Evolutionary conservation across 169 alveolate genomes (phyloP).

Genomic region (Plasmodium coatneyi): DNA sequence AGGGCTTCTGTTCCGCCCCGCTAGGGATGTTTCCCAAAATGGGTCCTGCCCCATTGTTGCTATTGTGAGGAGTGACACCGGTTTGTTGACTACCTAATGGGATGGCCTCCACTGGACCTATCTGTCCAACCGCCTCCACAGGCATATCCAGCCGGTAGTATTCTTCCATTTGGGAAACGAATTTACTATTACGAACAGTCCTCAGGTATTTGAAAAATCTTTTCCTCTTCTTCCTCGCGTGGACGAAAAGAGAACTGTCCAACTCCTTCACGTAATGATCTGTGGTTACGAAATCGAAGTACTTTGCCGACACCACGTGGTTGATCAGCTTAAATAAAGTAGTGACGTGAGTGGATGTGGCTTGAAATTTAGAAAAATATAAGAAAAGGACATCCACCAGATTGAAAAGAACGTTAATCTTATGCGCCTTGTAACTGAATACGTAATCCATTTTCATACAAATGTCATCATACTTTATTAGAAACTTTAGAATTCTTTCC

Average conservation of each 20-base stretch:
- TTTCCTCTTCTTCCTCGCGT: slow-evolving; percentile 31
- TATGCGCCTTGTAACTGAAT: slow-evolving; percentile 55
- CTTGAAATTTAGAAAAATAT: slow-evolving; percentile 71
- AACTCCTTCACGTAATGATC: slow-evolving; percentile 65
- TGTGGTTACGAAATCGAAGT: slow-evolving; percentile 26
- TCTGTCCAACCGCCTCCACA: neutral
- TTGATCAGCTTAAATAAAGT: slow-evolving; percentile 38
- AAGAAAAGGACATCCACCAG: slow-evolving; percentile 50
- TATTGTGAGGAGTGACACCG: neutral
- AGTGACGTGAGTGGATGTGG: neutral
- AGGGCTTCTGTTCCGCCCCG: neutral
- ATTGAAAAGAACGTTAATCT: slow-evolving; percentile 58
- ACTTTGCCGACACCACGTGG: slow-evolving; percentile 51
- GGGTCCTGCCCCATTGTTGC: neutral
- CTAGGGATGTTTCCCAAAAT: too few species aligned
- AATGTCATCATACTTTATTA: slow-evolving; percentile 48
- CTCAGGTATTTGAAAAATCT: slow-evolving; percentile 25
- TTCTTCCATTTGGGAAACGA: slow-evolving; percentile 56
- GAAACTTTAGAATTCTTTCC: slow-evolving; percentile 49
- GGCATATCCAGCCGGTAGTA: slow-evolving; percentile 53
- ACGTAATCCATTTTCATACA: slow-evolving; percentile 35
- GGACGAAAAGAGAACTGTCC: slow-evolving; percentile 38
- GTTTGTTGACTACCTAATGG: neutral
- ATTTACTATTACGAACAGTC: slow-evolving; percentile 42
- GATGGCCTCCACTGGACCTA: neutral